phyloP scores from a whole-genome alignment of 1,284 basidiomycete genomes.

The Leccinum subrobustum region DNA sequence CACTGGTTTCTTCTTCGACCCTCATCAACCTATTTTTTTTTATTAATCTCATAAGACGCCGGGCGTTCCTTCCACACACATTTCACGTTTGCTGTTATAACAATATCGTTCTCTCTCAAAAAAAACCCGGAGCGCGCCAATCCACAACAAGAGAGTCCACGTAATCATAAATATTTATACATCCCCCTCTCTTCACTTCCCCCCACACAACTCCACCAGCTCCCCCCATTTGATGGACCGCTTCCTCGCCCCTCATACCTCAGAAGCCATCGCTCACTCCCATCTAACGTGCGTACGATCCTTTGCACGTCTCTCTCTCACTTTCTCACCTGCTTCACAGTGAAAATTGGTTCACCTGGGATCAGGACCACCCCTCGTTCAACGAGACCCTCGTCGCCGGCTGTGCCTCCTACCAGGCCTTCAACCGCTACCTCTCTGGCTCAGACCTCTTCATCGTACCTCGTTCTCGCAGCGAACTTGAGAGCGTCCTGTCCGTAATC shows the following conservation, averaged over 20 bases:
- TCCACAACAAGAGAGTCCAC: constrained; percentile 5
- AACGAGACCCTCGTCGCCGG: constrained; percentile 72
- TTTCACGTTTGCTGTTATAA: not conserved
- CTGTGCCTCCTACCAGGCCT: constrained; percentile 63
- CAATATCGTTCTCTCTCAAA: not conserved
- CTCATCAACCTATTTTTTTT: not conserved
- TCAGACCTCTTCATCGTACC: constrained; percentile 70
- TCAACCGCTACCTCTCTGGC: constrained; percentile 57
- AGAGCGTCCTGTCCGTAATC: constrained; percentile 62
- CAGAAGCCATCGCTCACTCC: constrained; percentile 68
- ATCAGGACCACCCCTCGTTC: constrained; percentile 62
- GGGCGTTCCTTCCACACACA: not conserved
- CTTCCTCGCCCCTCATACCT: constrained; percentile 68
- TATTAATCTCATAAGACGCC: constrained; percentile 12
- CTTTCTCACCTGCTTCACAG: constrained; percentile 35
- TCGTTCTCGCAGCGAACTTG: constrained; percentile 59
- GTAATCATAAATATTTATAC: constrained; percentile 15
- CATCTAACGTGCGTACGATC: constrained; percentile 57
- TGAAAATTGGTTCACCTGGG: constrained; percentile 66
- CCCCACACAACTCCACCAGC: too few species aligned
- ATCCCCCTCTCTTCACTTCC: not conserved
- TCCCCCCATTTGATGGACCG: constrained; percentile 50
- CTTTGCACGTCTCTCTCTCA: not conserved
- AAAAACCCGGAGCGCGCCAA: constrained; percentile 8
- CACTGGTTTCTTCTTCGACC: too few species aligned